A percentile compares a stretch with the other conserved stretches of the same genome.
Conservation (phyloP, 345 rosid species). For the Brassica carinata region DNA sequence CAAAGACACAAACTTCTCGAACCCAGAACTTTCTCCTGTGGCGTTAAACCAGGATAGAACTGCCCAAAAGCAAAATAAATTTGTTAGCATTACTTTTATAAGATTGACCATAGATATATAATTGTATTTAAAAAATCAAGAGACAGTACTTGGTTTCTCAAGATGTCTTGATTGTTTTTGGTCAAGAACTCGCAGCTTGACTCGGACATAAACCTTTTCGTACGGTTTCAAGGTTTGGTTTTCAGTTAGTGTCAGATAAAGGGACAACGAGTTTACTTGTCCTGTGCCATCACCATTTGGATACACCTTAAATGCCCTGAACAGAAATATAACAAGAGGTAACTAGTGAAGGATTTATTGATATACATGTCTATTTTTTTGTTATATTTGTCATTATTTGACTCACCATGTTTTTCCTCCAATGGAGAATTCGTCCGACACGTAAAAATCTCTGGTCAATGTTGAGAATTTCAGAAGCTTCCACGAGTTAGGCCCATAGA, state of each 20-base stretch:
- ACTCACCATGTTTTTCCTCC: slow-evolving; percentile 8
- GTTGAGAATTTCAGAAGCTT: slow-evolving; percentile 9
- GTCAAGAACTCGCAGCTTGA: slow-evolving; percentile 21
- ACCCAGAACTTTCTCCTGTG: not conserved
- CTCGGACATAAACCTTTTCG: slow-evolving; percentile 22
- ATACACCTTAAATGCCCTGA: slow-evolving; percentile 19
- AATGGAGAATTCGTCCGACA: slow-evolving; percentile 11
- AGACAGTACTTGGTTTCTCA: slow-evolving; percentile 3
- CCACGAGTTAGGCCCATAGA: slow-evolving; percentile 8
- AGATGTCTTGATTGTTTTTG: slow-evolving; percentile 7
- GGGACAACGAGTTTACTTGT: slow-evolving; percentile 22
- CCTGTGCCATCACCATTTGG: slow-evolving; percentile 17
- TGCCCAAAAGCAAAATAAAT: not conserved
- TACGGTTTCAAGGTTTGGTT: slow-evolving; percentile 4
- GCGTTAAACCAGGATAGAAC: slow-evolving; percentile 15
- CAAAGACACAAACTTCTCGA: slow-evolving; percentile 10
- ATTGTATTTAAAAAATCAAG: not conserved
- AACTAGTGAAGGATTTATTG: not conserved
- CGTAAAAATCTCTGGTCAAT: not conserved
- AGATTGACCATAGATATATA: not conserved
- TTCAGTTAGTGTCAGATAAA: slow-evolving; percentile 4
- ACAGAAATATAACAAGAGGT: not conserved
- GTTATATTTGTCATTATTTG: not conserved
- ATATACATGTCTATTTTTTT: not conserved
- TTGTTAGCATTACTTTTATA: not conserved